phyloP scores from a whole-genome alignment of 495 filamentous ascomycete genomes.

The Hyaloscypha finlandica region DNA sequence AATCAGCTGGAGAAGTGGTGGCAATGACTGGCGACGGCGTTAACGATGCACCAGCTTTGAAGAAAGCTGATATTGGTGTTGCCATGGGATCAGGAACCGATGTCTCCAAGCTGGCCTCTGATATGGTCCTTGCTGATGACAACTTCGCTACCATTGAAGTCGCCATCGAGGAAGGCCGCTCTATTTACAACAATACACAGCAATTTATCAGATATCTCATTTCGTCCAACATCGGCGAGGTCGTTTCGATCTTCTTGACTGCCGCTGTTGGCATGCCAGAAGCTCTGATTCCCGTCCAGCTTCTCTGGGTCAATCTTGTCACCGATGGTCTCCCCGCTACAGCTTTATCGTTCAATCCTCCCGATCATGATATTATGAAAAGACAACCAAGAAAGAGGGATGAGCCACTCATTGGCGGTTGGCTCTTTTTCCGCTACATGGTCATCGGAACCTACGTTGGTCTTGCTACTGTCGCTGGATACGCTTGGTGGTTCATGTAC shows the following conservation, averaged over 20 bases:
- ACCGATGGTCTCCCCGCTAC: conserved; percentile 98
- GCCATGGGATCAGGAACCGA: conserved; percentile 99
- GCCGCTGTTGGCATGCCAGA: conserved; percentile 97
- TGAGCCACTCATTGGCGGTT: conserved; percentile 87
- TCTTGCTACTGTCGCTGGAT: conserved; percentile 91
- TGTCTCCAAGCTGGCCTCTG: conserved; percentile 92
- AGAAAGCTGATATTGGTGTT: conserved; percentile 98
- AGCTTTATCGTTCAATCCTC: conserved; percentile 94
- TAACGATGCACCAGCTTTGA: conserved; percentile 97
- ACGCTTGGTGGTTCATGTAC: conserved; percentile 99
- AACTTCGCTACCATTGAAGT: conserved; percentile 98
- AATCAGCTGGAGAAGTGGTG: conserved; percentile 90
- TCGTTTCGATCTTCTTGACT: conserved; percentile 98
- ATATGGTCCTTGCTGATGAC: conserved; percentile 98
- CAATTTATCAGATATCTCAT: conserved; percentile 99
- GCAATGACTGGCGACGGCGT: conserved; percentile 99
- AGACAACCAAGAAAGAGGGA: conserved; percentile 88
- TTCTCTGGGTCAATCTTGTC: conserved; percentile 98
- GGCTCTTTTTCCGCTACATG: conserved; percentile 98
- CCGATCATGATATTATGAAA: conserved; percentile 96
- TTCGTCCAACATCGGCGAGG: conserved; percentile 98
- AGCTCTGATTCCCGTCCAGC: conserved; percentile 94
- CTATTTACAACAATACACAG: conserved; percentile 99
- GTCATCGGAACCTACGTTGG: conserved; percentile 96
- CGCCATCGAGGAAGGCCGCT: conserved; percentile 94